A percentile compares a stretch with the other conserved stretches of the same genome.
Evolutionary conservation across 2,329 filamentous ascomycete species (phyloP).

Genomic region (Keithomyces neogunnii): DNA sequence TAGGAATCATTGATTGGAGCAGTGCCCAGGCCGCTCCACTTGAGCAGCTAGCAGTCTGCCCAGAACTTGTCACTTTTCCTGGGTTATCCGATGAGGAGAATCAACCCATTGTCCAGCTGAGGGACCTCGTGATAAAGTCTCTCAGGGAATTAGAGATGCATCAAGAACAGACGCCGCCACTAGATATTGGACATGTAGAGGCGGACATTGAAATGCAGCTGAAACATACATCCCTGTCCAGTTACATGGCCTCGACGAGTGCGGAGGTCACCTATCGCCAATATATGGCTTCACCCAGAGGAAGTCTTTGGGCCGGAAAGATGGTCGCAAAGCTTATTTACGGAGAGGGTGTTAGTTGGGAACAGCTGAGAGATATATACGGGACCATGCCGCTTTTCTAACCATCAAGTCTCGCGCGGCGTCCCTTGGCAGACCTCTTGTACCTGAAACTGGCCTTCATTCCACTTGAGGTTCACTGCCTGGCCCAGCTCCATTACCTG

Average conservation of each 20-base stretch:
- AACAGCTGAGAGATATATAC: slow-evolving; percentile 15
- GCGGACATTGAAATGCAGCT: background rate
- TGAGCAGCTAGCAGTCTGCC: slow-evolving; percentile 25
- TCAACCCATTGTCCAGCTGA: slow-evolving; percentile 11
- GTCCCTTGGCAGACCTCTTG: too few relatives aligned
- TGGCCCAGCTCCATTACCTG: too few relatives aligned
- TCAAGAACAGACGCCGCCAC: slow-evolving; percentile 3
- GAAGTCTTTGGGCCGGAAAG: slow-evolving; percentile 11
- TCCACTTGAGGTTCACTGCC: too few relatives aligned
- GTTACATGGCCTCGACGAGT: slow-evolving; percentile 13
- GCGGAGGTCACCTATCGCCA: slow-evolving; percentile 12
- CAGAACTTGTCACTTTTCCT: slow-evolving; percentile 23
- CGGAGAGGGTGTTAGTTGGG: slow-evolving; percentile 13
- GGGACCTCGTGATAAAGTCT: slow-evolving; percentile 8
- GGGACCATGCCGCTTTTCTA: slow-evolving; percentile 11
- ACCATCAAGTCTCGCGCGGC: too few relatives aligned
- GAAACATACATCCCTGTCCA: slow-evolving; percentile 11
- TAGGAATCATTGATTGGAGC: slow-evolving; percentile 27
- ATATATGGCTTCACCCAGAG: slow-evolving; percentile 14
- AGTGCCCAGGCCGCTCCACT: slow-evolving; percentile 23
- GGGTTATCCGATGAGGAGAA: slow-evolving; percentile 19
- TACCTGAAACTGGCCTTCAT: too few relatives aligned
- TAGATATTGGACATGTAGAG: slow-evolving; percentile 7
- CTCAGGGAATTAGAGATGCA: slow-evolving; percentile 9
- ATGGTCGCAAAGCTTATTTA: slow-evolving; percentile 14